Evolutionary conservation across 2,329 filamentous ascomycete genomes (phyloP).

Genomic region (Beauveria sp.): DNA sequence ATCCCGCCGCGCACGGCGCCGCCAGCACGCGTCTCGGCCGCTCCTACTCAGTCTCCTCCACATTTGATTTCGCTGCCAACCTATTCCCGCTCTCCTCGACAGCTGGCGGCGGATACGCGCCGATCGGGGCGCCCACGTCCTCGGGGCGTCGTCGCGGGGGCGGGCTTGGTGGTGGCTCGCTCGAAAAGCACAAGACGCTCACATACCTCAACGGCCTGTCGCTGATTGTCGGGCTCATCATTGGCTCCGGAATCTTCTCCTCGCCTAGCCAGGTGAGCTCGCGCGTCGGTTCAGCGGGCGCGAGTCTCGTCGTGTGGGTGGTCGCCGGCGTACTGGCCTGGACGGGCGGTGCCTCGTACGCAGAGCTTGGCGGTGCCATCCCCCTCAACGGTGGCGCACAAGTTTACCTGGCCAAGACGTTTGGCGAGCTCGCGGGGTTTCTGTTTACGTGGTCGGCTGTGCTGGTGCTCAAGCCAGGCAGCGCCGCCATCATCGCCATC

Average conservation of each 20-base stretch:
- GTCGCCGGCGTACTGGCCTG: constrained; percentile 89
- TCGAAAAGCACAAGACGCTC: constrained; percentile 93
- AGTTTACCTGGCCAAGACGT: constrained; percentile 91
- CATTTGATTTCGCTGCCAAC: constrained; percentile 91
- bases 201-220: constrained; percentile 92
- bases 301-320: constrained; percentile 82
- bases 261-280: constrained; percentile 87
- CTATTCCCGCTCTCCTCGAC: constrained; percentile 88
- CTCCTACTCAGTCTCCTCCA: constrained; percentile 83
- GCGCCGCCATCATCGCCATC: constrained; percentile 88
- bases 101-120: constrained; percentile 64
- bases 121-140: constrained; percentile 69
- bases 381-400: constrained; percentile 92
- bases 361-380: constrained; percentile 90
- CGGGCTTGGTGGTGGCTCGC: constrained; percentile 59
- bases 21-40: constrained; percentile 35
- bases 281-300: constrained; percentile 85
- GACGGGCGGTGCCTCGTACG: constrained; percentile 93
- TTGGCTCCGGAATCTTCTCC: constrained; percentile 93
- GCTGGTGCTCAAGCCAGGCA: constrained; percentile 86
- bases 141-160: constrained; percentile 39
- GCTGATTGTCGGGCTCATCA: constrained; percentile 85
- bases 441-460: constrained; percentile 96
- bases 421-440: constrained; percentile 87
- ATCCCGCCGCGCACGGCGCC: constrained; percentile 34